Base-by-base conservation (phyloP, 768 basidiomycete genomes). In the Paxillus ammoniavirescens region DNA sequence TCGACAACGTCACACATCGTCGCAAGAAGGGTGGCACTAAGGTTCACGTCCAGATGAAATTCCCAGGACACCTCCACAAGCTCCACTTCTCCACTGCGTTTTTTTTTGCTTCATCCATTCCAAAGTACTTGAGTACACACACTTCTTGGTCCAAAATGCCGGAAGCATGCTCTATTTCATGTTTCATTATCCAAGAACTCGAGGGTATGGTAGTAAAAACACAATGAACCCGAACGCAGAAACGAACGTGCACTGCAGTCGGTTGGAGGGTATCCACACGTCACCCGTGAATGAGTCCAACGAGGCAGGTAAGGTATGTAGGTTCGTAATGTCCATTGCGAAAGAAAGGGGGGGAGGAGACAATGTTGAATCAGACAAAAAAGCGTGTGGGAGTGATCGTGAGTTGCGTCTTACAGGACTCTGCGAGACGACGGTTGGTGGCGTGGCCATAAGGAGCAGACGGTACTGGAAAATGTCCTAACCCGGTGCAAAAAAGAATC, bases 241-340 rank as follows among this genome's bases (percentile, higher is more conserved):
- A 65, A 63, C 50, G 61, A 64, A 50, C 36, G 64, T 63, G 13
- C 43, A 35, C 58, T 55, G 53, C 54, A 38, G 52, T 55, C 50
- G 37, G 42, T 53, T 50, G 49, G 8, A 36, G 18, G 38, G 17
- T 49, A 28, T 52, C 49, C 47, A 43, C 49, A 45, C 36, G 36
- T 40, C 35, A 33, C 46, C 40, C n/a, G 31, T 17, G 54, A 49
- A 52, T 56, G 58, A 45, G 53, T 57, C n/a, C 42, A 49, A 61
- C 54, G 45, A 50, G 44, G 46, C 50, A 52, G 51, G 59, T 52
- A 48, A 49, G 15, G 26, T 26, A 26, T 47, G 43, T 54, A 37
- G 55, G 61, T 69, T 62, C 65, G 43, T 61, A 56, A 41, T 14
- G 63, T 68, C 63, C 65, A 46, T 55, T 52, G 51, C 55, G 55